Conservation (phyloP, 257 asterid genomes). For the Cinchona pubescens region DNA sequence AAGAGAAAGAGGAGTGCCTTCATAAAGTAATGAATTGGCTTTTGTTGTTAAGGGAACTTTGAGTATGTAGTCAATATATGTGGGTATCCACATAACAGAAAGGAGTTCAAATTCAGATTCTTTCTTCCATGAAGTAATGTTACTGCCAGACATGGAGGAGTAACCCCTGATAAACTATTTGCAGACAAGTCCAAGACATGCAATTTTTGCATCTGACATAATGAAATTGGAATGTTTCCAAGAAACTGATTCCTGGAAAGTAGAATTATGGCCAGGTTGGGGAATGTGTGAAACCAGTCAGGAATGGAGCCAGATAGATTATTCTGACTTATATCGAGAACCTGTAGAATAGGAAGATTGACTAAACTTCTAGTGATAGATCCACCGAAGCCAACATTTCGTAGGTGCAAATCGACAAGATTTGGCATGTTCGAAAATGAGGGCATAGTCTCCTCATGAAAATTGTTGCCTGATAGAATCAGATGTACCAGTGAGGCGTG, state of each 20-base stretch:
- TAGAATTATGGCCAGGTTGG: no score
- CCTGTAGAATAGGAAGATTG: constrained; percentile 21
- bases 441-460: no score
- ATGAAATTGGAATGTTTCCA: constrained; percentile 18
- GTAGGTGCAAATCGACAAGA: no score
- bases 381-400: no score
- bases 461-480: no score
- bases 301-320: constrained; percentile 19
- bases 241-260: no score
- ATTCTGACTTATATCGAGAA: constrained; percentile 16
- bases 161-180: constrained; percentile 4
- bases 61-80: constrained; percentile 7
- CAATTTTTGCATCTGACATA: constrained; percentile 16
- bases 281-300: no score
- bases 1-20: constrained; percentile 18
- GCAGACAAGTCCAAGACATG: constrained; percentile 18
- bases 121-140: constrained; percentile 17
- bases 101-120: constrained; percentile 7
- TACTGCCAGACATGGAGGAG: constrained; percentile 18
- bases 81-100: constrained; percentile 8
- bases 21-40: constrained; percentile 11
- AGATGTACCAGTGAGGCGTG: no score
- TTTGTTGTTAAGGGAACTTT: constrained; percentile 21
- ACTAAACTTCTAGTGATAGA: not conserved
- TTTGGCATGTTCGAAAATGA: no score